Percentiles rank a stretch among this genome's conserved stretches.
These are phyloP conservation scores for Kernera saxatilis DNA, from an alignment of 345 rosid species.

Conservation along the genomic window DNA sequence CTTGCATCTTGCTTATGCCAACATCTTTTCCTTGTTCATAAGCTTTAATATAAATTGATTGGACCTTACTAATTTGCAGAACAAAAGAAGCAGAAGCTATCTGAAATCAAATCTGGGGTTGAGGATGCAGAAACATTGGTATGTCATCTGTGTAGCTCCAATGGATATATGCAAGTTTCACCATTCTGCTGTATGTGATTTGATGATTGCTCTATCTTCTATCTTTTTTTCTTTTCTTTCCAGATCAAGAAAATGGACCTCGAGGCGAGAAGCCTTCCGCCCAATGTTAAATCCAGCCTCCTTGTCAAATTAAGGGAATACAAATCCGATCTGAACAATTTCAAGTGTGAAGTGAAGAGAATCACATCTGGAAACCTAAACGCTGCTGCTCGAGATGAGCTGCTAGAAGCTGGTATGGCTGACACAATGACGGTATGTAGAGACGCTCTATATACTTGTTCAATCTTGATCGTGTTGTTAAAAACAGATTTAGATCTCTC, in stretches of 20 bases:
- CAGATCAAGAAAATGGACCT: slow-evolving; percentile 73
- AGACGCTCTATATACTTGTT: neutral
- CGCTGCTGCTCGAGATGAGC: slow-evolving; percentile 54
- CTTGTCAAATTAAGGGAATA: slow-evolving; percentile 77
- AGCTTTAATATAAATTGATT: neutral
- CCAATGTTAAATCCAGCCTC: slow-evolving; percentile 58
- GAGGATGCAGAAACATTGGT: slow-evolving; percentile 82
- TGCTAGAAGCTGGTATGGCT: slow-evolving; percentile 75
- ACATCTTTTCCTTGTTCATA: too few species aligned
- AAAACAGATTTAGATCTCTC: neutral
- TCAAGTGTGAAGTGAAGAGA: slow-evolving; percentile 63
- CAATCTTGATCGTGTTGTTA: neutral
- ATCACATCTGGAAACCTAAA: slow-evolving; percentile 46
- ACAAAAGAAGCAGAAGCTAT: slow-evolving; percentile 68
- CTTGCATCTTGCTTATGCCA: neutral
- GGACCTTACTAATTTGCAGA: slow-evolving; percentile 36
- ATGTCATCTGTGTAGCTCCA: neutral
- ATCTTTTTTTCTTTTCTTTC: neutral
- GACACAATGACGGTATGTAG: slow-evolving; percentile 48
- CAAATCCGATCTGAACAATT: slow-evolving; percentile 72
- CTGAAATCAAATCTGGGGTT: slow-evolving; percentile 55
- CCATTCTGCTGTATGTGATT: neutral
- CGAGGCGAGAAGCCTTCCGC: slow-evolving; percentile 66
- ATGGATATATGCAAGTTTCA: neutral
- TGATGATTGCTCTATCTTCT: neutral